Percentiles rank a stretch among this genome's conserved stretches.
Evolutionary conservation across 2,329 filamentous ascomycete species (phyloP).

Genomic region (Fusarium sp.): DNA sequence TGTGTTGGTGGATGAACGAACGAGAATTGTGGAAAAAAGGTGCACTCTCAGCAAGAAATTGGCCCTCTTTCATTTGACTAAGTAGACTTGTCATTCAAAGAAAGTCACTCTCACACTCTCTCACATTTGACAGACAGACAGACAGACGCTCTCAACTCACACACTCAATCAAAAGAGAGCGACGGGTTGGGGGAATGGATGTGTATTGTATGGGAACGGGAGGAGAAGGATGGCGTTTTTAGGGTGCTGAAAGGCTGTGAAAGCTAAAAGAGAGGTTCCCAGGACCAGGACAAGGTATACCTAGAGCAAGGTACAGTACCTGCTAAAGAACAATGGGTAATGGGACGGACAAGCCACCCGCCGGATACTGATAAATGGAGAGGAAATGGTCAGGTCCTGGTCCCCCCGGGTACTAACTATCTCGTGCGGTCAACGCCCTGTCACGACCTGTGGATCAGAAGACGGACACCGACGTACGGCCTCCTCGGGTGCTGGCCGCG

Average conservation of each 20-base stretch:
- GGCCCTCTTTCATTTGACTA: conserved; percentile 1
- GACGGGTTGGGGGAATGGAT: background rate
- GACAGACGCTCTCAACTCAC: background rate
- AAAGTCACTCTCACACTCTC: background rate
- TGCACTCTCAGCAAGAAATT: conserved; percentile 25
- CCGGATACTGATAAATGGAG: conserved; percentile 18
- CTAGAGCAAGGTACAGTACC: conserved; percentile 4
- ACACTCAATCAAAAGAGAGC: background rate
- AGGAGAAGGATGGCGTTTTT: conserved; percentile 34
- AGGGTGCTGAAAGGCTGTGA: conserved; percentile 16
- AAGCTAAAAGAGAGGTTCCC: background rate
- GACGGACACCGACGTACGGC: conserved; percentile 28
- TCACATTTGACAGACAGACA: background rate
- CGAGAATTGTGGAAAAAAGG: conserved; percentile 16
- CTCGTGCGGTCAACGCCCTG: conserved; percentile 38
- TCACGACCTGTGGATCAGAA: conserved; percentile 38
- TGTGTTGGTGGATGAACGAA: conserved; percentile 7
- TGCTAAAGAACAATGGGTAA: background rate
- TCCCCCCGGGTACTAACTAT: conserved; percentile 17
- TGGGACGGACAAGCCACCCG: conserved; percentile 31
- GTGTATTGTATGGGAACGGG: background rate
- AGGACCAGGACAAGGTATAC: conserved; percentile 1
- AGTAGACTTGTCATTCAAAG: background rate
- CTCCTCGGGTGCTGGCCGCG: conserved; percentile 35
- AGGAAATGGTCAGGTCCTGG: background rate